Evolutionary conservation across 2,329 filamentous ascomycete genomes (phyloP).

Genomic region (Penicillium janthinellum): DNA sequence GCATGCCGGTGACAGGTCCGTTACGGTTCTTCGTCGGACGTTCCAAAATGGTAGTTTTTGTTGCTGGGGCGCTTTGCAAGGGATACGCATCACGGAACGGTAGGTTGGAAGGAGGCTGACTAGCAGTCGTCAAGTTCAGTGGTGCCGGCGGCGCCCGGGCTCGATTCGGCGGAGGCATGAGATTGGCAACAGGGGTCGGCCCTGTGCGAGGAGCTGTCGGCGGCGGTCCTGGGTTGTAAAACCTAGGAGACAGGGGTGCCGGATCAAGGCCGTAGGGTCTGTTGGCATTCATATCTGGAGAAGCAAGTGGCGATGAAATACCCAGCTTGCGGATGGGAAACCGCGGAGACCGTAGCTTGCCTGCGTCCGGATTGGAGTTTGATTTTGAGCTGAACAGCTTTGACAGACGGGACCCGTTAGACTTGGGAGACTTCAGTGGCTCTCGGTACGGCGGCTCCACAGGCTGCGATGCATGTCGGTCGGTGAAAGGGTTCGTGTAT

Average conservation of each 20-base stretch:
- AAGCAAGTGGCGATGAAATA: conserved; percentile 58
- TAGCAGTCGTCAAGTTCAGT: conserved; percentile 34
- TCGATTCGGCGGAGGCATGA: conserved; percentile 19
- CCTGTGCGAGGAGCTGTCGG: conserved; percentile 52
- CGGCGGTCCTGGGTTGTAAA: conserved; percentile 58
- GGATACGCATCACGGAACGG: conserved; percentile 50
- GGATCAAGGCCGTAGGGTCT: conserved; percentile 52
- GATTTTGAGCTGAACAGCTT: conserved; percentile 45
- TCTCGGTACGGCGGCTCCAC: conserved; percentile 27
- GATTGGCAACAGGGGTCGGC: conserved; percentile 12
- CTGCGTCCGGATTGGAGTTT: conserved; percentile 41
- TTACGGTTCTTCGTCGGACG: conserved; percentile 39
- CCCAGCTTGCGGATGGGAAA: conserved; percentile 55
- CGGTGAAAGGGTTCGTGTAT: conserved; percentile 32
- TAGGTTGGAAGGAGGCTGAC: conserved; percentile 40
- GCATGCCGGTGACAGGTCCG: conserved; percentile 51
- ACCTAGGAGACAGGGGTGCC: conserved; percentile 59
- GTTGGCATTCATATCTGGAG: conserved; percentile 46
- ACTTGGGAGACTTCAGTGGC: conserved; percentile 29
- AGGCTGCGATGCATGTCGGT: conserved; percentile 28
- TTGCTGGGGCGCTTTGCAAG: conserved; percentile 48
- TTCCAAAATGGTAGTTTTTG: conserved; percentile 53
- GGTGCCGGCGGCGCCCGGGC: conserved; percentile 33
- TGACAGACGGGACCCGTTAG: conserved; percentile 40
- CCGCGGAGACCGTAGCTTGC: conserved; percentile 48